These are phyloP conservation scores for Hypoxylon sp. DNA, from an alignment of 2,329 filamentous ascomycete genomes.

Conservation along the genomic window DNA sequence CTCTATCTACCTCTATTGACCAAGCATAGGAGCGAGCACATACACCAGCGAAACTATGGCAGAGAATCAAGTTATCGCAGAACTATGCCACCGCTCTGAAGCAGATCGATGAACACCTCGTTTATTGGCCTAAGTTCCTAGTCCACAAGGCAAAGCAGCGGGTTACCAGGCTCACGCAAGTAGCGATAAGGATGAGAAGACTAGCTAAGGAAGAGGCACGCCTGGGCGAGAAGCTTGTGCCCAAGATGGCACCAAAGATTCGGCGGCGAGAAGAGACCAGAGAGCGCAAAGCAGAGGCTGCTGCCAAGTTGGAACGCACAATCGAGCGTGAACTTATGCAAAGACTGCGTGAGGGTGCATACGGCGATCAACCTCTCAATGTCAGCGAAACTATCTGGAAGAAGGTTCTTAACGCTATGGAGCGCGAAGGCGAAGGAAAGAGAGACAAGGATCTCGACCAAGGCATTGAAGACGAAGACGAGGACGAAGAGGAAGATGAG, in stretches of 20 bases:
- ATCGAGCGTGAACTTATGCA: slow-evolving; percentile 97
- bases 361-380: slow-evolving; percentile 94
- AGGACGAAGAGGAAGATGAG: slow-evolving; percentile 75
- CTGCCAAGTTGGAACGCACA: slow-evolving; percentile 93
- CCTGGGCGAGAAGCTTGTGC: slow-evolving; percentile 88
- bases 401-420: slow-evolving; percentile 92
- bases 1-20: slow-evolving; percentile 5
- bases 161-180: slow-evolving; percentile 91
- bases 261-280: slow-evolving; percentile 80
- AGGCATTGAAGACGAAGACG: slow-evolving; percentile 84
- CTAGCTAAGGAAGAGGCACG: slow-evolving; percentile 91
- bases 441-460: slow-evolving; percentile 91
- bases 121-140: slow-evolving; percentile 96
- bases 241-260: slow-evolving; percentile 92
- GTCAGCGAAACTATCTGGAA: slow-evolving; percentile 97
- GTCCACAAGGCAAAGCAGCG: slow-evolving; percentile 97
- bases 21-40: slow-evolving; percentile 71
- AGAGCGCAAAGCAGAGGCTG: slow-evolving; percentile 82
- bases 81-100: slow-evolving; percentile 93
- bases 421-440: slow-evolving; percentile 85
- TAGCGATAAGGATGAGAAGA: slow-evolving; percentile 83
- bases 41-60: slow-evolving; percentile 93
- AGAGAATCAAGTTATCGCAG: slow-evolving; percentile 87
- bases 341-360: slow-evolving; percentile 89
- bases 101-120: slow-evolving; percentile 86